A percentile compares a stretch with the other conserved stretches of the same genome.
Conservation (phyloP, 1,139 yeast species). For the Debaryomyces singareniensis region DNA sequence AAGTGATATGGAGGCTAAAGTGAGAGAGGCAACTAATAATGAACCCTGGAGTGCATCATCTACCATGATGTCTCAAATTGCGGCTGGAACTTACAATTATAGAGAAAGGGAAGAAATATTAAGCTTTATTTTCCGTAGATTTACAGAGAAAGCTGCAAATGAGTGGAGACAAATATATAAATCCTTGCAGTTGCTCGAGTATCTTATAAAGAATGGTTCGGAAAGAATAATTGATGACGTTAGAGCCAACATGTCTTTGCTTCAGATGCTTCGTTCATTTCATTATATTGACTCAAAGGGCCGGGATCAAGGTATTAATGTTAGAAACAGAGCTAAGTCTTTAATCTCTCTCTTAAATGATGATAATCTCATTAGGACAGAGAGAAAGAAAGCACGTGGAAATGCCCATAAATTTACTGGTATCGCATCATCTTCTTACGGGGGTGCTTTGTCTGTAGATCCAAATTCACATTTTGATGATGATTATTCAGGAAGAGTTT, state of each 20-base stretch:
- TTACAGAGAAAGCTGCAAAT: slow-evolving; percentile 89
- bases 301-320: slow-evolving; percentile 93
- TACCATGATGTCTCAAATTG: slow-evolving; percentile 87
- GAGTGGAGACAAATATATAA: slow-evolving; percentile 99
- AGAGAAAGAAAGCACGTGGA: slow-evolving; percentile 83
- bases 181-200: slow-evolving; percentile 85
- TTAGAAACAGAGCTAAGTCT: slow-evolving; percentile 83
- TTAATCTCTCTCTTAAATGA: slow-evolving; percentile 67
- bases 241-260: slow-evolving; percentile 71
- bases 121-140: slow-evolving; percentile 68
- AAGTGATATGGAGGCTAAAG: slow-evolving; percentile 94
- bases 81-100: slow-evolving; percentile 89
- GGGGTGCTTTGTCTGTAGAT: slow-evolving; percentile 41
- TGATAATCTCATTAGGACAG: slow-evolving; percentile 70
- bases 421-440: slow-evolving; percentile 46
- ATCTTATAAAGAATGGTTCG: slow-evolving; percentile 83
- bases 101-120: slow-evolving; percentile 73
- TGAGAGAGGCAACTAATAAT: slow-evolving; percentile 94
- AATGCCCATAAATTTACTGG: slow-evolving; percentile 78
- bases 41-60: slow-evolving; percentile 99
- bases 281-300: slow-evolving; percentile 94
- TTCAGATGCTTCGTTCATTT: slow-evolving; percentile 87
- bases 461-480: slow-evolving; percentile 42
- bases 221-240: slow-evolving; percentile 95
- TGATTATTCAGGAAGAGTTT: slow-evolving; percentile 51